A percentile compares a stretch with the other conserved stretches of the same genome.
Conservation (phyloP, 2,329 filamentous ascomycete genomes). For the Stagonosporopsis cucurbitacearum region DNA sequence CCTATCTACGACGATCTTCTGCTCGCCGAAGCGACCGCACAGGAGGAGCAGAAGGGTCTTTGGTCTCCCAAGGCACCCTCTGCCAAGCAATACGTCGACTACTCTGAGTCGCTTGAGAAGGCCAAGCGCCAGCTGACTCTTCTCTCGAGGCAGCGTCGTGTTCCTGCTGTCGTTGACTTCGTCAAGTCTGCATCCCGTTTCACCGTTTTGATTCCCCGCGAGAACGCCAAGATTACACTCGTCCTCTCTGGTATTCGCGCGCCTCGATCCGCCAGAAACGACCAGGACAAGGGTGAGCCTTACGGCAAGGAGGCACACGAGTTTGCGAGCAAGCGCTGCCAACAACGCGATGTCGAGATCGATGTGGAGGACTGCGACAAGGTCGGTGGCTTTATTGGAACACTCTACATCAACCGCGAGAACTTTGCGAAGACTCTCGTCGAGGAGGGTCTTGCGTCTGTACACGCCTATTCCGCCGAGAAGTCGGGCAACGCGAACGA, state of each 20-base stretch:
- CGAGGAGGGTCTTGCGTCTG: slow-evolving; percentile 90
- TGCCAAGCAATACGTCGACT: slow-evolving; percentile 81
- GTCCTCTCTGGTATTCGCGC: slow-evolving; percentile 92
- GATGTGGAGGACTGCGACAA: slow-evolving; percentile 96
- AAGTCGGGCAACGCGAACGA: slow-evolving; percentile 90
- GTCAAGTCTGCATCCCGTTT: slow-evolving; percentile 97
- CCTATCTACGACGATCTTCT: slow-evolving; percentile 92
- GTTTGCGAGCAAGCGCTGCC: slow-evolving; percentile 83
- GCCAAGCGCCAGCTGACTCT: slow-evolving; percentile 92
- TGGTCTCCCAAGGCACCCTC: slow-evolving; percentile 91
- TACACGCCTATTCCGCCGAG: slow-evolving; percentile 94
- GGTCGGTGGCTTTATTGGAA: slow-evolving; percentile 95
- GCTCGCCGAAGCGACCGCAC: slow-evolving; percentile 78
- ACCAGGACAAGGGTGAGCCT: slow-evolving; percentile 83
- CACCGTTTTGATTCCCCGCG: slow-evolving; percentile 86
- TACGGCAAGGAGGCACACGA: slow-evolving; percentile 96
- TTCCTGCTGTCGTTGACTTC: slow-evolving; percentile 93
- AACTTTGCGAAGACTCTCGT: slow-evolving; percentile 93
- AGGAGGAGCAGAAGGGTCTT: slow-evolving; percentile 89
- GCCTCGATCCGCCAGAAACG: slow-evolving; percentile 81
- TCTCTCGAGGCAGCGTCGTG: slow-evolving; percentile 87
- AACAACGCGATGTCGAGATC: slow-evolving; percentile 95
- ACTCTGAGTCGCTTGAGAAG: slow-evolving; percentile 91
- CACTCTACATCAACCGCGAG: slow-evolving; percentile 90
- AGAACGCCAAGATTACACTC: slow-evolving; percentile 93